Evolutionary conservation across 768 basidiomycete species (phyloP).

Genomic region (Collybia sp.): DNA sequence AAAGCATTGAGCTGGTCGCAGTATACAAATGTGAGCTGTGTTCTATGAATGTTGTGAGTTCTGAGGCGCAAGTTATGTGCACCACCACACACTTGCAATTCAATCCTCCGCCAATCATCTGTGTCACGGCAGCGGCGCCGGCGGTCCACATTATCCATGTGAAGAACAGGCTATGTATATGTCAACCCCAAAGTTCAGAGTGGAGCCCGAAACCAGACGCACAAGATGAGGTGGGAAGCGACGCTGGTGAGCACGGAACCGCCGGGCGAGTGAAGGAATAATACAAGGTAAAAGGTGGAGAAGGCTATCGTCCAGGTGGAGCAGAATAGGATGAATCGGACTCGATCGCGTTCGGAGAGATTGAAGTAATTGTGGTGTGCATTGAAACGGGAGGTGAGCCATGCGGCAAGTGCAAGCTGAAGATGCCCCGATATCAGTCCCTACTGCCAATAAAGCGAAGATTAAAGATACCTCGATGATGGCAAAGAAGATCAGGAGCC

Average conservation of each 20-base stretch:
- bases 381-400: conserved; percentile 63
- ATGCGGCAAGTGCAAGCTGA: conserved; percentile 69
- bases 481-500: conserved; percentile 52
- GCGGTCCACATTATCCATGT: conserved; percentile 82
- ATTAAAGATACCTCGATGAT: conserved; percentile 51
- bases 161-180: conserved; percentile 44
- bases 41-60: conserved; percentile 16
- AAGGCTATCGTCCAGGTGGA: conserved; percentile 68
- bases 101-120: conserved; percentile 60
- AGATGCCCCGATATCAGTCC: background rate
- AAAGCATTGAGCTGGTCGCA: conserved; percentile 77
- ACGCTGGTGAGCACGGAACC: conserved; percentile 56
- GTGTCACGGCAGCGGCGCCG: conserved; percentile 66
- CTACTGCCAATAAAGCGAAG: background rate
- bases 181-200: background rate
- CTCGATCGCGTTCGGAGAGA: conserved; percentile 50
- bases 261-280: conserved; percentile 49
- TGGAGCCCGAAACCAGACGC: conserved; percentile 19
- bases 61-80: background rate
- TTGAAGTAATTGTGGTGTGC: conserved; percentile 45
- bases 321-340: conserved; percentile 65
- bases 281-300: conserved; percentile 41
- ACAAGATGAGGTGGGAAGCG: conserved; percentile 62
- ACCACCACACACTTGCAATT: conserved; percentile 53
- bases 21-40: conserved; percentile 45